These are phyloP conservation scores for Darksidea phi DNA, from an alignment of 495 filamentous ascomycete genomes.

Conservation along the genomic window DNA sequence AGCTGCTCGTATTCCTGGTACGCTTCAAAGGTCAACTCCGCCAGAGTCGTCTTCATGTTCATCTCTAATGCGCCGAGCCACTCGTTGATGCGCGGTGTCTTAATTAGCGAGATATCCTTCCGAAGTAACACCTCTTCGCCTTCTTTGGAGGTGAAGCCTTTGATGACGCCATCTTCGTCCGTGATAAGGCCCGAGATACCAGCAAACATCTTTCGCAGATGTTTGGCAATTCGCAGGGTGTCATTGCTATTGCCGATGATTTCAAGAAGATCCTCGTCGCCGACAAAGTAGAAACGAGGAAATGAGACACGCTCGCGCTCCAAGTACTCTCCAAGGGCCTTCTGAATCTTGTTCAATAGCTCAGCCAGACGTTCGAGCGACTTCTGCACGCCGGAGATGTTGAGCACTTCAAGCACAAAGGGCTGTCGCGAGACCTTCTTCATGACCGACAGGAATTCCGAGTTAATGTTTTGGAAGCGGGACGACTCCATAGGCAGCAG, in stretches of 20 bases:
- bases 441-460: slow-evolving; percentile 95
- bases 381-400: slow-evolving; percentile 92
- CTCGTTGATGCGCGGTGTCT: slow-evolving; percentile 95
- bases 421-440: slow-evolving; percentile 97
- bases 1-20: slow-evolving; percentile 72
- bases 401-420: slow-evolving; percentile 89
- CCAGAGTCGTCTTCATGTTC: slow-evolving; percentile 91
- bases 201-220: slow-evolving; percentile 99
- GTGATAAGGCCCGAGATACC: slow-evolving; percentile 85
- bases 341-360: slow-evolving; percentile 97
- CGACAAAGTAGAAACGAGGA: slow-evolving; percentile 98
- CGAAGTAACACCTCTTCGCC: slow-evolving; percentile 85
- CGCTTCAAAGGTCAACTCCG: slow-evolving; percentile 84
- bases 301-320: slow-evolving; percentile 96
- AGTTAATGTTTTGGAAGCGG: slow-evolving; percentile 98
- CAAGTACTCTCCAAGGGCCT: slow-evolving; percentile 96
- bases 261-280: slow-evolving; percentile 97
- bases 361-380: slow-evolving; percentile 92
- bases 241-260: slow-evolving; percentile 99
- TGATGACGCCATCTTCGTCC: slow-evolving; percentile 84
- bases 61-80: slow-evolving; percentile 89
- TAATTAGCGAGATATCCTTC: slow-evolving; percentile 84
- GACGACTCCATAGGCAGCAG: slow-evolving; percentile 92
- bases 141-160: slow-evolving; percentile 93
- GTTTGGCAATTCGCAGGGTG: slow-evolving; percentile 89